phyloP scores from a whole-genome alignment of 2,329 filamentous ascomycete species.

The Arthrobotrys pseudoclavata region DNA sequence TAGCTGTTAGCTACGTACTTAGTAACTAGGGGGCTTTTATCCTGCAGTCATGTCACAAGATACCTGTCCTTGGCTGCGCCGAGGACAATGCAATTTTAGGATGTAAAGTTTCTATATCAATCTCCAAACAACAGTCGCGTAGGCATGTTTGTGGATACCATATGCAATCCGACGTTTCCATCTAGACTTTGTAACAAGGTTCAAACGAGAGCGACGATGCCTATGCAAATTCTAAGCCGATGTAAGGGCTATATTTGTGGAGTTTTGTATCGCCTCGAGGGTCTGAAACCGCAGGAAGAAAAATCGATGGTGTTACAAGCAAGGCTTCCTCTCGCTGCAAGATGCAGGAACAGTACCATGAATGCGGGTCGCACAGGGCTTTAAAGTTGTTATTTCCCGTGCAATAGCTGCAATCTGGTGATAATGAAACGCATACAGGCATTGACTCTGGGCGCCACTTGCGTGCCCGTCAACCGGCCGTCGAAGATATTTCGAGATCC shows the following conservation, averaged over 20 bases:
- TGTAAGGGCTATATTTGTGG: conserved; percentile 39
- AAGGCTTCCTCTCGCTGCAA: conserved; percentile 39
- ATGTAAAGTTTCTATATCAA: conserved; percentile 45
- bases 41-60: conserved; percentile 45
- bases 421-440: conserved; percentile 35
- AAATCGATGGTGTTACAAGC: conserved; percentile 23
- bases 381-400: conserved; percentile 21
- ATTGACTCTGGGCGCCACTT: neutral
- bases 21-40: neutral
- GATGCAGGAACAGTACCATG: conserved; percentile 44
- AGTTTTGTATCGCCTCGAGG: conserved; percentile 34
- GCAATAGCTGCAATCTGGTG: conserved; percentile 18
- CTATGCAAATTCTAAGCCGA: conserved; percentile 32
- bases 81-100: conserved; percentile 1
- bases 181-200: conserved; percentile 20
- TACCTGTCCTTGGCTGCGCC: conserved; percentile 22
- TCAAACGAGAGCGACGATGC: conserved; percentile 3
- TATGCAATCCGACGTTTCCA: conserved; percentile 17
- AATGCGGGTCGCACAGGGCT: conserved; percentile 34
- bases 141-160: conserved; percentile 20
- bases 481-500: conserved; percentile 1
- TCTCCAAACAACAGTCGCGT: conserved; percentile 21
- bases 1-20: neutral
- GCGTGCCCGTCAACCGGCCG: neutral
- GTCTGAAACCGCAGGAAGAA: conserved; percentile 46